Base-by-base conservation (phyloP, 177 flowering plant genomes). In the Vitis hybrid region DNA sequence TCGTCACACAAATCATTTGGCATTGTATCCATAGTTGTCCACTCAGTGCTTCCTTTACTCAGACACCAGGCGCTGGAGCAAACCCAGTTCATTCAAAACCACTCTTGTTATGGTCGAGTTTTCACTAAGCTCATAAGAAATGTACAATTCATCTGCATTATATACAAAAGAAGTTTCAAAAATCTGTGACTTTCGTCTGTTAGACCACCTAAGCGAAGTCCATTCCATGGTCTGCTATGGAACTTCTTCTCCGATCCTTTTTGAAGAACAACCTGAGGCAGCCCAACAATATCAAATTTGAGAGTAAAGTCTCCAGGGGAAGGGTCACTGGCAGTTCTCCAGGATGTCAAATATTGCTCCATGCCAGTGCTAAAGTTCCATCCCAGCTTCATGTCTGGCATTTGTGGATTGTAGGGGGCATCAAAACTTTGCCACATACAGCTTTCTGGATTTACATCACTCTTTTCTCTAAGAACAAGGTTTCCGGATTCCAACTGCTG, bases 381-480 rank as follows among this genome's bases (percentile, higher is more conserved):
- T 0, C 87, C 84, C 2, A 81, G 34, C 61, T 81, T 82, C 81
- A 78, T 77, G 0, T 69, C 80, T 1, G 84, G 77, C 10, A 83
- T 14, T 2, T 70, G 20, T 0, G 86, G 78, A 34, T 84, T 75
- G 1, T 65, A 15, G 0, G 85, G 87, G 60, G 63, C 39, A 48
- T 84, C 82, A 68, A 87, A 87, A 63, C 88, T 85, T 63, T 81
- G 82, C 88, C 83, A 84, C 14, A 75, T 9, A 48, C 11, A 74
- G 4, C 19, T 70, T 2, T 54, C 66, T 5, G 61, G 5, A 52
- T 49, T 11, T 2, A 5, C 52, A 14, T n/a, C 65, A 0, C 18
- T 50, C 0, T 10, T 65, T 5, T 73, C 77, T 69, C 52, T 74
- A 20, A 86, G n/a, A 13, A 87, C 77, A 48, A 87, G 73, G 49